Base-by-base conservation (phyloP, 2,329 filamentous ascomycete genomes). In the Apiospora aurea region DNA sequence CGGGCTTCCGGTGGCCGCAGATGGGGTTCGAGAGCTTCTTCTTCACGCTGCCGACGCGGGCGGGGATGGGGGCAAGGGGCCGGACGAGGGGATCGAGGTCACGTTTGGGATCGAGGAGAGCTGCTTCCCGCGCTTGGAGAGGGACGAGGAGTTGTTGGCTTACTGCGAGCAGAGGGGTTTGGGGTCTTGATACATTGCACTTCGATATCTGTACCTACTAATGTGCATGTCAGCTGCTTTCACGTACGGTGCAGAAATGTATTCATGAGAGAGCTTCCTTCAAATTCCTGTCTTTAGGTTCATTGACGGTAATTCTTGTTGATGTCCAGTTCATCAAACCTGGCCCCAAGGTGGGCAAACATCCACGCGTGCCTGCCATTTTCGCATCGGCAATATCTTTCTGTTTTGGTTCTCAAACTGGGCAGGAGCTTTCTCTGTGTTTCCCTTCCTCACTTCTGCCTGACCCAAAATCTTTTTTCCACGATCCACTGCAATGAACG, bases 21-120 rank as follows among this genome's bases (percentile, higher is more conserved):
- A 69, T 69, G 68, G 68, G 47, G 16, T 69, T 69, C 53, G 68
- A 69, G 47, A 69, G 68, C 29, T 69, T 69, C 68, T 69, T 69
- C 34, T 69, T 69, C 34, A 69, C 57, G 68, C 26, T 69, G 68
- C 68, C 68, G 34, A 57, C 16, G 21, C 47, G 68, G 13, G 46
- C 41, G 18, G 67, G 67, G 16, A 14, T 13, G n/a, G 49, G 34
- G 67, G 67, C 43, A 3, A 13, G 10, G 44, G 46, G 10, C 26
- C 34, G 21, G 68, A 69, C 4, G 47, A 57, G 68, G 68, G 68
- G n/a, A 41, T 69, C 26, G 68, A 69, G 68, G 46, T 69, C 47
- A 69, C 68, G 10, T 57, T 69, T 16, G 53, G 68, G 16, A 44
- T 49, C 47, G 68, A 69, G 46, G 47, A 51, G 68, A 57, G 68